phyloP scores from a whole-genome alignment of 805 yeast genomes.

The Cyberlindnera misumaiensis region DNA sequence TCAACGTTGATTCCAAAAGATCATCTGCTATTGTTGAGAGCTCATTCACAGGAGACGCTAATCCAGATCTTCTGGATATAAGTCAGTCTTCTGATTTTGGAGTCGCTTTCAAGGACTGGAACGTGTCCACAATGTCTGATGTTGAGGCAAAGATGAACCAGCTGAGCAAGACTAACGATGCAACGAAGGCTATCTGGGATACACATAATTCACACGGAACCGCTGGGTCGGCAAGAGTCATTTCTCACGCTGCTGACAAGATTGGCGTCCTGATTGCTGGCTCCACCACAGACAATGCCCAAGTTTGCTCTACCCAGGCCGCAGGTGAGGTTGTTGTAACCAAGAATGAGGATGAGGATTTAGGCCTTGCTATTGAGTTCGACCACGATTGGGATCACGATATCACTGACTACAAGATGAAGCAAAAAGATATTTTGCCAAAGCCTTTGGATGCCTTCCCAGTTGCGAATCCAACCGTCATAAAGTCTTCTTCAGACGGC shows the following conservation, averaged over 20 bases:
- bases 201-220: conserved; percentile 1
- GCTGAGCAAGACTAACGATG: conserved; percentile 1
- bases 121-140: conserved; percentile 6
- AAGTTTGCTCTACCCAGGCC: conserved; percentile 14
- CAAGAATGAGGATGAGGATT: conserved; percentile 9
- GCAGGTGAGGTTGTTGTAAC: conserved; percentile 15
- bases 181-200: conserved; percentile 20
- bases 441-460: neutral
- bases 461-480: neutral
- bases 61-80: conserved; percentile 34
- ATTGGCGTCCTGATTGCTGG: conserved; percentile 13
- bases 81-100: conserved; percentile 44
- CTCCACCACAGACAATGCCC: conserved; percentile 7
- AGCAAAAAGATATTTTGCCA: conserved; percentile 1
- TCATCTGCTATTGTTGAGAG: conserved; percentile 11
- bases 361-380: conserved; percentile 19
- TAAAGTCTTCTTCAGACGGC: neutral
- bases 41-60: conserved; percentile 6
- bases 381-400: conserved; percentile 13
- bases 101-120: conserved; percentile 33
- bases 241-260: conserved; percentile 6
- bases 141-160: neutral
- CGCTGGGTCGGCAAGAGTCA: conserved; percentile 10
- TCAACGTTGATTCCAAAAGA: conserved; percentile 18
- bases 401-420: conserved; percentile 2